Evolutionary conservation across 208 protist genomes (phyloP), one percentile per base, ranked within the genome.

Genomic region (Leishmania mexicana): DNA sequence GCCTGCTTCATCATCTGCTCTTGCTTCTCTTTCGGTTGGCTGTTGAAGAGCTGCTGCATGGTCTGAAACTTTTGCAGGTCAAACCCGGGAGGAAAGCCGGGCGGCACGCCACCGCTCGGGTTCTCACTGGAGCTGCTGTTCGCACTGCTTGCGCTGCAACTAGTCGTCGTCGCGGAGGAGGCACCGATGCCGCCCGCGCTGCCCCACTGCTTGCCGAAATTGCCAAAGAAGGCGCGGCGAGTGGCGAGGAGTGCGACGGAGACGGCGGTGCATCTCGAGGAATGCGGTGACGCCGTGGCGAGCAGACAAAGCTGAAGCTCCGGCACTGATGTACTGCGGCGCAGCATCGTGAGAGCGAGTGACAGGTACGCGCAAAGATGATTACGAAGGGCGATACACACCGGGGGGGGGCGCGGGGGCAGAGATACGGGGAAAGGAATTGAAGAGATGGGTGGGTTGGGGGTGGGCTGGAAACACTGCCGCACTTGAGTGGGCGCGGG

Each of bases 1-100:
- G 93, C 93, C 81, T 97, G 91, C 75, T 93, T 87, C 89, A 98
- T 90, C 84, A 98, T 85, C 83, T 98, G 87, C 83, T 87, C 77
- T 65, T 96, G 95, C 85, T 93, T 93, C 53, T 98, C 93, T 24
- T 92, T 90, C 0, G 95, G 84, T 77, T 95, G 88, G 17, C 80
- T 93, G 75, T 83, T 84, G 71, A 97, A 93, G 77, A 97, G 78
- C 38, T 97, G 90, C 76, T 95, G 91, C 81, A 97, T 88, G 7
- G 85, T 86, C 51, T 86, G 86, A 38, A 97, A 78, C 79, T 93
- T 93, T 58, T 95, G 87, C 15, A 80, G 19, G 75, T 95, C 91
- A 49, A 97, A 73, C 21, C 88, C 89, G 4, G 91, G 83, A 0
- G 90, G 86, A 15, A 96, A 83, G 51, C 86, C 87, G 5, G 79